A percentile compares a stretch with the other conserved stretches of the same genome.
Evolutionary conservation across 1,284 basidiomycete genomes (phyloP).

Genomic region (Naganishia sp.): DNA sequence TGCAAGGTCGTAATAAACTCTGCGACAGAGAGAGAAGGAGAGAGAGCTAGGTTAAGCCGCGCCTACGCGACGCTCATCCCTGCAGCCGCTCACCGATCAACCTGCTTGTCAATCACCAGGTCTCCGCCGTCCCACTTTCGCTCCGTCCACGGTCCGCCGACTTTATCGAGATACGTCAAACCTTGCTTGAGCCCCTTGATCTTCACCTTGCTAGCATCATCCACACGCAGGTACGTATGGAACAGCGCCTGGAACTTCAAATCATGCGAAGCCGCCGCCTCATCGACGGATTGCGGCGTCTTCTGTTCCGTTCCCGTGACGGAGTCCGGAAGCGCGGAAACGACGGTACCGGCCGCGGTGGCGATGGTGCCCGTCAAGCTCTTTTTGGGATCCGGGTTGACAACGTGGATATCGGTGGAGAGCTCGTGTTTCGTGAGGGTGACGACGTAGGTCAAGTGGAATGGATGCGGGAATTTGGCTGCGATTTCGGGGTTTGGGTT

Average conservation of each 20-base stretch:
- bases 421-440: slow-evolving; percentile 73
- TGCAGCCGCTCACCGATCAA: slow-evolving; percentile 43
- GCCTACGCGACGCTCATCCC: no score
- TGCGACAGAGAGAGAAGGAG: slow-evolving; percentile 36
- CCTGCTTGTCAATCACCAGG: slow-evolving; percentile 39
- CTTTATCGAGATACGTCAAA: slow-evolving; percentile 72
- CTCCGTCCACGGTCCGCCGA: slow-evolving; percentile 38
- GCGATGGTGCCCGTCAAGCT: slow-evolving; percentile 47
- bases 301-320: slow-evolving; percentile 1
- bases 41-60: neutral
- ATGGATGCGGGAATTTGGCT: slow-evolving; percentile 63
- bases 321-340: slow-evolving; percentile 26
- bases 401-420: slow-evolving; percentile 74
- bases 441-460: slow-evolving; percentile 73
- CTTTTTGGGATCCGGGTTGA: slow-evolving; percentile 62
- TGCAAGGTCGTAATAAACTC: slow-evolving; percentile 42
- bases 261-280: slow-evolving; percentile 35
- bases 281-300: neutral
- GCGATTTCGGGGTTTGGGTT: slow-evolving; percentile 63
- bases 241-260: slow-evolving; percentile 84
- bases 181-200: slow-evolving; percentile 56
- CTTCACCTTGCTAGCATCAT: slow-evolving; percentile 55
- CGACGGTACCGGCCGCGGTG: slow-evolving; percentile 28
- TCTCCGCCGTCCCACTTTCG: slow-evolving; percentile 42
- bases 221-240: slow-evolving; percentile 79